phyloP scores from a whole-genome alignment of 306 rosid genomes.

The Vigna reflexopilosa region DNA sequence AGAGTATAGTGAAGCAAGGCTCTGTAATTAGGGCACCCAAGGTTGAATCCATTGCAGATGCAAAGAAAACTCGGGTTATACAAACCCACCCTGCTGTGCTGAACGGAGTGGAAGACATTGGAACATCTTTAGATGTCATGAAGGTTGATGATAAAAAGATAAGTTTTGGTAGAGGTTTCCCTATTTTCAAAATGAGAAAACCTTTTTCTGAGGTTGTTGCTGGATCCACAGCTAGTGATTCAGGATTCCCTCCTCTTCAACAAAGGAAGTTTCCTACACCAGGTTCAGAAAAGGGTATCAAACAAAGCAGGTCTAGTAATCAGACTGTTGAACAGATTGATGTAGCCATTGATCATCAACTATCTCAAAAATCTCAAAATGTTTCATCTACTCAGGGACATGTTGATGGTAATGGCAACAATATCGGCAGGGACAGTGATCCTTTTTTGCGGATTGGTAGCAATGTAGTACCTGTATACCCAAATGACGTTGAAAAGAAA shows the following conservation, averaged over 20 bases:
- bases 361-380: slow-evolving; percentile 58
- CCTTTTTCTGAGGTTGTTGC: slow-evolving; percentile 98
- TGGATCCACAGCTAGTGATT: slow-evolving; percentile 70
- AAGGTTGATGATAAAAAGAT: slow-evolving; percentile 62
- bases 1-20: slow-evolving; percentile 50
- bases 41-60: slow-evolving; percentile 55
- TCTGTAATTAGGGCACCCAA: slow-evolving; percentile 49
- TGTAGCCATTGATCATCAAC: slow-evolving; percentile 50
- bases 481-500: slow-evolving; percentile 60
- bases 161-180: slow-evolving; percentile 74
- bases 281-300: slow-evolving; percentile 63
- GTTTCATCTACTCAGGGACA: slow-evolving; percentile 50
- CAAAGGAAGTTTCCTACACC: slow-evolving; percentile 62
- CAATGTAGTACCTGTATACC: slow-evolving; percentile 72
- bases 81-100: slow-evolving; percentile 53
- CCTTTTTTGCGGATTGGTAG: slow-evolving; percentile 77
- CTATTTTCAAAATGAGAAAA: slow-evolving; percentile 77
- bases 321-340: slow-evolving; percentile 52
- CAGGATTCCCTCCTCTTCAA: slow-evolving; percentile 89
- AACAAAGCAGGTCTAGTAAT: slow-evolving; percentile 61
- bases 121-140: slow-evolving; percentile 52
- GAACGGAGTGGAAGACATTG: slow-evolving; percentile 56
- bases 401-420: slow-evolving; percentile 45
- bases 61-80: slow-evolving; percentile 46
- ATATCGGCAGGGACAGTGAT: slow-evolving; percentile 50